A percentile compares a stretch with the other conserved stretches of the same genome.
These are phyloP conservation scores for Vanrija pseudolonga DNA, from an alignment of 1,284 basidiomycete genomes.

Conservation along the genomic window DNA sequence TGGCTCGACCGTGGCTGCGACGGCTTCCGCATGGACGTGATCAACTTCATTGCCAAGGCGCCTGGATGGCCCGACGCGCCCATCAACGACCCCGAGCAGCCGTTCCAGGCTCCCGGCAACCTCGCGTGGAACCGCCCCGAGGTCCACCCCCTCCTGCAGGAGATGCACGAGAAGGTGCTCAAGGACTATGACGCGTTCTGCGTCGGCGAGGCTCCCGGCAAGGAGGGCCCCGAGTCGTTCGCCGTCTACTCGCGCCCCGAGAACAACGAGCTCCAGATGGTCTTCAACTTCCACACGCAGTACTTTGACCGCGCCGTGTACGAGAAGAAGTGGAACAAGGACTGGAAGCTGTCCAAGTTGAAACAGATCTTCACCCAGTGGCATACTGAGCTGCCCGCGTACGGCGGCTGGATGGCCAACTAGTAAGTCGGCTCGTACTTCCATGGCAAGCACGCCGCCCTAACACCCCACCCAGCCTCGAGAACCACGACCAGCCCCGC, in stretches of 20 bases:
- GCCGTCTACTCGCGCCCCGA: constrained; percentile 58
- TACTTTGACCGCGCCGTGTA: constrained; percentile 25
- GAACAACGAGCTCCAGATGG: constrained; percentile 60
- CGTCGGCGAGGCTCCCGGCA: constrained; percentile 13
- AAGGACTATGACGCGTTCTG: constrained; percentile 16
- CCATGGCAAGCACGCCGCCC: not conserved
- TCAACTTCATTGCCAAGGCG: constrained; percentile 48
- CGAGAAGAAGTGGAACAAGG: constrained; percentile 9
- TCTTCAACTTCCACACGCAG: constrained; percentile 51
- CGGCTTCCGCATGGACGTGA: constrained; percentile 44
- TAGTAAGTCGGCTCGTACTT: constrained; percentile 17
- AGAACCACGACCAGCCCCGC: constrained; percentile 54
- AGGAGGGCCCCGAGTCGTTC: constrained; percentile 4
- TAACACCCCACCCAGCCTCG: not conserved
- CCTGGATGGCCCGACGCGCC: constrained; percentile 64
- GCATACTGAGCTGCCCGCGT: constrained; percentile 58
- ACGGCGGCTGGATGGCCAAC: constrained; percentile 61
- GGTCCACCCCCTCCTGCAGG: constrained; percentile 64
- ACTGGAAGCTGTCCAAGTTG: constrained; percentile 60
- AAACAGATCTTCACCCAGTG: constrained; percentile 59
- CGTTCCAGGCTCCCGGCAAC: constrained; percentile 51
- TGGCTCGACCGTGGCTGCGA: constrained; percentile 53
- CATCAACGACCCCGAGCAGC: constrained; percentile 52
- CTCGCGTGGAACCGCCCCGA: constrained; percentile 53
- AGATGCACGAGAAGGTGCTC: constrained; percentile 62